Percentiles rank a stretch among this genome's conserved stretches.
phyloP scores from a whole-genome alignment of 805 yeast species.

The Naumovozyma baii region DNA sequence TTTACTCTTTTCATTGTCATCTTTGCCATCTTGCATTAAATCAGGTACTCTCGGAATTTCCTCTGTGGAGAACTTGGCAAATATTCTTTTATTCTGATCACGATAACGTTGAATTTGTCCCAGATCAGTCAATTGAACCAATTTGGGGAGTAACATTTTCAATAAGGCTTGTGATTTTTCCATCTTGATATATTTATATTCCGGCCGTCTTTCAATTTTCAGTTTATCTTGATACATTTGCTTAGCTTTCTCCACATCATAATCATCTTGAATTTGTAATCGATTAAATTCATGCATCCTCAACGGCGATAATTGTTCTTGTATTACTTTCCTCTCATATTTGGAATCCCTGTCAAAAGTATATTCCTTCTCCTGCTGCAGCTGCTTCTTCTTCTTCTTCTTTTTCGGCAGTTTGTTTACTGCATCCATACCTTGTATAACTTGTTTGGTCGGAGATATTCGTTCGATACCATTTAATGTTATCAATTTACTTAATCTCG shows the following conservation, averaged over 20 bases:
- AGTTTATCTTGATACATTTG: constrained; percentile 1
- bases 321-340: constrained; percentile 21
- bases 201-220: background rate
- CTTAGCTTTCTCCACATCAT: constrained; percentile 11
- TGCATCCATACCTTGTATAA: background rate
- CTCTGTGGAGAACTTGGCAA: constrained; percentile 14
- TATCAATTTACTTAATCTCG: constrained; percentile 27
- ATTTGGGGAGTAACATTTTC: constrained; percentile 14
- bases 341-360: constrained; percentile 26
- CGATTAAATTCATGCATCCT: constrained; percentile 19
- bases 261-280: constrained; percentile 15
- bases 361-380: background rate
- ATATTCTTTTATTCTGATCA: constrained; percentile 1
- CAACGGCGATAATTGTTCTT: constrained; percentile 25
- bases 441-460: background rate
- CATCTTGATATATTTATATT: constrained; percentile 2
- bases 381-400: background rate
- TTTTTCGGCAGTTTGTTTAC: constrained; percentile 1
- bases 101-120: background rate
- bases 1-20: background rate
- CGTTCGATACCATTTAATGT: constrained; percentile 10
- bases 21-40: constrained; percentile 16
- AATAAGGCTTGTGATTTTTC: constrained; percentile 10
- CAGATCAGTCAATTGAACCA: constrained; percentile 14
- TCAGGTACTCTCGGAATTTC: constrained; percentile 33